Evolutionary conservation across 2,329 filamentous ascomycete species (phyloP), one percentile per base, ranked within the genome.

Genomic region (Aureobasidium sp.): DNA sequence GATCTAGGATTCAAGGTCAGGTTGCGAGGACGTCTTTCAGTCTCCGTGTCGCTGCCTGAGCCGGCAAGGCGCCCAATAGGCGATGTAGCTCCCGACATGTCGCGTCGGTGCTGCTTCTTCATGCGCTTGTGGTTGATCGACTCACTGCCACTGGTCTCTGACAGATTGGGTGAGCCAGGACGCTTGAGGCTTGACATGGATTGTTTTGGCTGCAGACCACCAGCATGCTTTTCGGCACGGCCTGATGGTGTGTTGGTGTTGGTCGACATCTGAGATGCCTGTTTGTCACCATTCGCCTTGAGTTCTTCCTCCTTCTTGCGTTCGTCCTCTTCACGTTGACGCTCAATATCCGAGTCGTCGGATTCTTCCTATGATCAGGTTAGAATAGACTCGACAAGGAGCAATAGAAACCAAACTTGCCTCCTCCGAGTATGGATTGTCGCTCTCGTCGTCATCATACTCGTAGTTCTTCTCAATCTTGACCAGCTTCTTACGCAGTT

Each of bases 81-180:
- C 1, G 66, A 66, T 52, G 63, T 62, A 56, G 66, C 56, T 29
- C 64, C 64, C 63, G 83, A 2, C 78, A 72, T 15, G 81, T 58
- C 49, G 40, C 48, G 70, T 2, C 71, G 73, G 64, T 84, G 82
- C 71, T 88, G 88, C 77, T 87, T 89, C 71, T 88, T 84, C 54
- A 65, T 48, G 14, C 62, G 54, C 76, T 94, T 91, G 66, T 88
- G 87, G 22, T 57, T 57, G 27, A 86, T 85, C 0, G 90, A 93
- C 72, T 97, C 93, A 68, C 92, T 95, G 59, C 91, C 93, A 72
- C 91, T 96, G 11, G 91, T 91, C 72, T 97, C 93, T 1, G 91
- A 97, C 35, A 89, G 81, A 66, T 92, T 88, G 3, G 92, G 91
- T 17, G 91, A 96, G 19, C 91, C 91, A 35, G 90, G 83, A 33